Percentiles rank a stretch among this genome's conserved stretches.
These are phyloP conservation scores for Paramyrothecium roridum DNA, from an alignment of 2,329 filamentous ascomycete species.

Conservation along the genomic window DNA sequence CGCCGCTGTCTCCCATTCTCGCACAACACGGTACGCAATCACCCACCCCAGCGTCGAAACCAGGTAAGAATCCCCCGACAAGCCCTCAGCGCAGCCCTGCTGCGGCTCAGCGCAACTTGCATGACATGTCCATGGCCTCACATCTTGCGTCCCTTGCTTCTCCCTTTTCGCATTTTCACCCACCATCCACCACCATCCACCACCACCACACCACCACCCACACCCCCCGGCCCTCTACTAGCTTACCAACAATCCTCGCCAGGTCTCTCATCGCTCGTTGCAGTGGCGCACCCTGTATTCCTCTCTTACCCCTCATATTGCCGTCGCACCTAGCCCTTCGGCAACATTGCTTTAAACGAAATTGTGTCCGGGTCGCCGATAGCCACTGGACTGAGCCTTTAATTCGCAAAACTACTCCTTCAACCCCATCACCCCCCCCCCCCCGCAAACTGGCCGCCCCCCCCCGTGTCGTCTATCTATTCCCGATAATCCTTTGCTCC, in stretches of 20 bases:
- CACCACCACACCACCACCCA: not conserved
- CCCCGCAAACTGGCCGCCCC: too few species aligned
- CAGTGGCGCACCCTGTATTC: not conserved
- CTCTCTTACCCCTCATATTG: not conserved
- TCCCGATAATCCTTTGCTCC: constrained; percentile 33
- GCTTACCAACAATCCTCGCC: not conserved
- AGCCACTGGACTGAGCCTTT: too few species aligned
- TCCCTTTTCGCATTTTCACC: not conserved
- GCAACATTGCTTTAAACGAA: too few species aligned
- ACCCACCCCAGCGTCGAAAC: not conserved
- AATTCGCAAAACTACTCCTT: too few species aligned
- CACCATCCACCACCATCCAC: not conserved
- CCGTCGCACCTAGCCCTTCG: not conserved
- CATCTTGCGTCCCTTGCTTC: not conserved
- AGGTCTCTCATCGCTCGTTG: not conserved
- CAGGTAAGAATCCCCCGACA: not conserved
- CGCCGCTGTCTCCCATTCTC: not conserved
- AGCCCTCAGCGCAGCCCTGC: not conserved
- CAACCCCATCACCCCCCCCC: too few species aligned
- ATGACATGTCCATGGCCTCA: not conserved
- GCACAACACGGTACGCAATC: too few species aligned
- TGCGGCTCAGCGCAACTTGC: not conserved
- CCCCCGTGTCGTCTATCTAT: constrained; percentile 5
- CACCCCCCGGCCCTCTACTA: not conserved
- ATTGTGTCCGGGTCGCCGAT: too few species aligned